Conservation (phyloP, 2,329 filamentous ascomycete species). For the Lachnellula cervina region DNA sequence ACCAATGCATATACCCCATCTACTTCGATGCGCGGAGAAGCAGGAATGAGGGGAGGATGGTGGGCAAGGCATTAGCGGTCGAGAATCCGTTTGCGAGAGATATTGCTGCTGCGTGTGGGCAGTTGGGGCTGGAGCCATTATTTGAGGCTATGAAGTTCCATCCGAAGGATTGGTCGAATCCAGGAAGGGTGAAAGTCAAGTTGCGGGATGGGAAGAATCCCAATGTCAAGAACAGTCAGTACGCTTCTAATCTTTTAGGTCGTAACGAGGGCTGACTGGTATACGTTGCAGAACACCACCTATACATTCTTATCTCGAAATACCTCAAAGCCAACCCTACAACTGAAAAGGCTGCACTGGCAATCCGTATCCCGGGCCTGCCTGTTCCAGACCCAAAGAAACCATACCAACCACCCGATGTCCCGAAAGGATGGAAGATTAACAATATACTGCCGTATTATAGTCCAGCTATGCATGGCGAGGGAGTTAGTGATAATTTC, state of each 20-base stretch:
- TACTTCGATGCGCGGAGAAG: slow-evolving; percentile 82
- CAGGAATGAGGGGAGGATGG: slow-evolving; percentile 76
- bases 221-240: slow-evolving; percentile 61
- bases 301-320: slow-evolving; percentile 74
- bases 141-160: slow-evolving; percentile 91
- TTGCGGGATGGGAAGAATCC: slow-evolving; percentile 57
- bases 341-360: slow-evolving; percentile 63
- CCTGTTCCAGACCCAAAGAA: slow-evolving; percentile 58
- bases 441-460: slow-evolving; percentile 78
- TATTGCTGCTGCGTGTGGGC: slow-evolving; percentile 78
- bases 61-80: slow-evolving; percentile 67
- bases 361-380: slow-evolving; percentile 67
- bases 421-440: slow-evolving; percentile 90
- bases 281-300: slow-evolving; percentile 64
- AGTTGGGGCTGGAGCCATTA: slow-evolving; percentile 65
- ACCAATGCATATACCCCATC: slow-evolving; percentile 87
- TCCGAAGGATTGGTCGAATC: slow-evolving; percentile 97
- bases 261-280: slow-evolving; percentile 13
- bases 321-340: slow-evolving; percentile 77
- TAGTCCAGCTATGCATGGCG: slow-evolving; percentile 84
- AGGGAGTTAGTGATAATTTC: slow-evolving; percentile 89
- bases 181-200: slow-evolving; percentile 77
- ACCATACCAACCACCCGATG: slow-evolving; percentile 65
- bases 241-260: background rate
- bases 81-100: slow-evolving; percentile 81